Conservation (phyloP, 805 yeast species). For the Cyberlindnera lachancei region DNA sequence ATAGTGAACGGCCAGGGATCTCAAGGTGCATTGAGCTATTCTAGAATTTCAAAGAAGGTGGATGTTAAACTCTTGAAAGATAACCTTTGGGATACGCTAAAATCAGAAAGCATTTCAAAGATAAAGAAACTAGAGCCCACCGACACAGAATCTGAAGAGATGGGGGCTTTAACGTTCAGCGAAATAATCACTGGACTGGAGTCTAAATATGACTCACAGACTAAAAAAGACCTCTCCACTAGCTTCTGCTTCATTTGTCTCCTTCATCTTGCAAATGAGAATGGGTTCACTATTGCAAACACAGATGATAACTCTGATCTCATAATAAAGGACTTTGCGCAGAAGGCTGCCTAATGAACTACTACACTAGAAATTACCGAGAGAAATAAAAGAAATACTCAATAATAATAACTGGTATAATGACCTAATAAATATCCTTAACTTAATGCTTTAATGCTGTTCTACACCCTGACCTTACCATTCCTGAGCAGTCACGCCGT, state of each 20-base stretch:
- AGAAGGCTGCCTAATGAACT: too few relatives aligned
- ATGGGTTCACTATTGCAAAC: conserved; percentile 54
- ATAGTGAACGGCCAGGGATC: conserved; percentile 17
- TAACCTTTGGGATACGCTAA: conserved; percentile 62
- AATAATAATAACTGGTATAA: too few relatives aligned
- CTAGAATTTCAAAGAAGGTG: conserved; percentile 71
- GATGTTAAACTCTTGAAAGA: conserved; percentile 71
- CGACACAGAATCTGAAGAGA: not conserved
- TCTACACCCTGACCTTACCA: conserved; percentile 58
- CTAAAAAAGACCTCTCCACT: conserved; percentile 65
- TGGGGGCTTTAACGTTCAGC: conserved; percentile 26
- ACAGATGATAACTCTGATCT: conserved; percentile 22
- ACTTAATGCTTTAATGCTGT: too few relatives aligned
- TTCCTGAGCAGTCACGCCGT: conserved; percentile 65
- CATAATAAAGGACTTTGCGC: conserved; percentile 7
- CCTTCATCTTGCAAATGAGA: conserved; percentile 81
- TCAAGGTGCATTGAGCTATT: conserved; percentile 40
- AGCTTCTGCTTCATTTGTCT: conserved; percentile 81
- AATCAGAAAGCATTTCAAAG: conserved; percentile 4
- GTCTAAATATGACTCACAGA: conserved; percentile 44
- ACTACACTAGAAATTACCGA: too few relatives aligned
- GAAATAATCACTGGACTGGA: conserved; percentile 44
- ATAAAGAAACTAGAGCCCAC: not conserved
- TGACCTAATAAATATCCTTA: not conserved
- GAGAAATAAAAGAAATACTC: too few relatives aligned